Percentiles rank a stretch among this genome's conserved stretches.
phyloP scores from a whole-genome alignment of 495 filamentous ascomycete species.

The Trypethelium eluteriae region DNA sequence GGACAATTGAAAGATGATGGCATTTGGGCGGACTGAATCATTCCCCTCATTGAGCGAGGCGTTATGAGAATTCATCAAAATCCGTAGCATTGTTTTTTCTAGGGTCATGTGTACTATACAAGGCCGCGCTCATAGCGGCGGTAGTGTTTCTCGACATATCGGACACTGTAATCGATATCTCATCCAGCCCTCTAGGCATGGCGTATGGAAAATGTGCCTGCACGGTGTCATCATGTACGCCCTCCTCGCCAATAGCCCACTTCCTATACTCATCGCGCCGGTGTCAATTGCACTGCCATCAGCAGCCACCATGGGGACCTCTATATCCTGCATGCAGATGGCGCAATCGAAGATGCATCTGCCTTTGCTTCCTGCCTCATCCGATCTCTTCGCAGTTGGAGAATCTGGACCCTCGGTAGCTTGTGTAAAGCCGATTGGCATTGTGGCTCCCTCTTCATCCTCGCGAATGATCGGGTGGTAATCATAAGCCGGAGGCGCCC shows the following conservation, averaged over 20 bases:
- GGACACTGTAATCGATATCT: conserved; percentile 85
- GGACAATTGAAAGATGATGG: not conserved
- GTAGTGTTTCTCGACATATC: conserved; percentile 84
- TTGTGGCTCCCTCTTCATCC: conserved; percentile 59
- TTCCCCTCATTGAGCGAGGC: conserved; percentile 8
- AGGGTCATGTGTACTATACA: not conserved
- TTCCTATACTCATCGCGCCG: conserved; percentile 39
- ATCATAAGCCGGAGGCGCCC: conserved; percentile 80
- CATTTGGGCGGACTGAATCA: not conserved
- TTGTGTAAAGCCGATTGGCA: conserved; percentile 64
- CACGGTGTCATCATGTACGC: conserved; percentile 97
- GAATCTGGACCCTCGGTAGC: conserved; percentile 9
- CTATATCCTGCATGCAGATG: conserved; percentile 85
- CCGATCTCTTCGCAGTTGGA: conserved; percentile 13
- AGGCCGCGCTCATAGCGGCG: conserved; percentile 55
- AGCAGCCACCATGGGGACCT: conserved; percentile 70
- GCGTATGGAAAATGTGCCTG: conserved; percentile 89
- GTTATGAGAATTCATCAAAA: not conserved
- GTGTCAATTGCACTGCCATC: conserved; percentile 41
- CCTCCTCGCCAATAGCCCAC: conserved; percentile 67
- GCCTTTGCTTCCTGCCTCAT: conserved; percentile 42
- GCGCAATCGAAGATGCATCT: conserved; percentile 77
- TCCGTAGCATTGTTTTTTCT: not conserved
- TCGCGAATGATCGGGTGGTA: conserved; percentile 90
- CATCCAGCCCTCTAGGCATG: conserved; percentile 95